Base-by-base conservation (phyloP, 208 protist genomes). In the Zelonia costaricensis region DNA sequence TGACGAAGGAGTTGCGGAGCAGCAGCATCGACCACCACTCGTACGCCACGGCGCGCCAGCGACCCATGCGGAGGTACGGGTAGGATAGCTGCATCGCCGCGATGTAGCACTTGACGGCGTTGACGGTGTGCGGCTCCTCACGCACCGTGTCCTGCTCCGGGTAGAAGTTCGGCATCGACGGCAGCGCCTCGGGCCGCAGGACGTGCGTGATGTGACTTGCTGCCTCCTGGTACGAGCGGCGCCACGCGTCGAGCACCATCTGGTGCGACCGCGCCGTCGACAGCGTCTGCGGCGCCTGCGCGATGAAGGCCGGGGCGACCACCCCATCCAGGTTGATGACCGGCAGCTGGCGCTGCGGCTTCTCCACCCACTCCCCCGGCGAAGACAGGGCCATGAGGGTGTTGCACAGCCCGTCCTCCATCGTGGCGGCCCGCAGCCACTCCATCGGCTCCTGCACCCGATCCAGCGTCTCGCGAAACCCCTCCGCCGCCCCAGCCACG, bases 11-110 rank as follows among this genome's bases (percentile, higher is more conserved):
- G 59, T 56, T 60, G 25, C 44, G 49, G 23, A 73, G 18, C 9
- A 73, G 51, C 33, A 62, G 51, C 58, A 66, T 36, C 6, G 58
- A 59, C 49, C 47, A 53, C 66, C 57, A 66, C 58, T 66, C 58
- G 12, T 45, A 25, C 16, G 35, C 47, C 2, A 23, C 3, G 13
- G 30, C 39, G 27, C 42, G 45, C 66, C 66, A 66, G 44, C 44
- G 33, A 3, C 51, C 36, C 52, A 62, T 25, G 52, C 49, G 38
- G 28, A 65, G 4, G 42, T 57, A 66, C 30, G 66, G 59, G 44
- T 62, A 46, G n/a, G 44, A 36, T 9, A 56, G 10, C 44, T 66
- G 58, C 52, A 66, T 1, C 3, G 47, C 20, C 27, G 58, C 38
- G 3, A 66, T 27, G 52, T 73, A 73, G 52, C 66, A 73, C 35